phyloP scores from a whole-genome alignment of 2,329 filamentous ascomycete genomes.

The Pezicula radicicola region DNA sequence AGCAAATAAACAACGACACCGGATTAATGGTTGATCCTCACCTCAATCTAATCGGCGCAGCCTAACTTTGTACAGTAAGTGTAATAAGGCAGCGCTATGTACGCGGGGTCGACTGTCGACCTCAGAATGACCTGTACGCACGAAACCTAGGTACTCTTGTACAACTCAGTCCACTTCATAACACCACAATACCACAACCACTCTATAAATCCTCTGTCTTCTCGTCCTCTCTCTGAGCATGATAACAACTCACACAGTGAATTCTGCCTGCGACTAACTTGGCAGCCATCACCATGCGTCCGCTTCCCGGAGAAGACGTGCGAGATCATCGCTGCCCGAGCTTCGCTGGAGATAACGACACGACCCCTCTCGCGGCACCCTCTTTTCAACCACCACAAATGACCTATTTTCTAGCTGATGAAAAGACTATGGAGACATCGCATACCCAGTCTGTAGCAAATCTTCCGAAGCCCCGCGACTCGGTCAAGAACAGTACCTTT shows the following conservation, averaged over 20 bases:
- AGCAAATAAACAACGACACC: too few relatives aligned
- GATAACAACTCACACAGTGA: conserved; percentile 5
- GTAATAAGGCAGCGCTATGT: too few relatives aligned
- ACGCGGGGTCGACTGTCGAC: too few relatives aligned
- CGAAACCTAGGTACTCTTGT: too few relatives aligned
- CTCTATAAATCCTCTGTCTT: too few relatives aligned
- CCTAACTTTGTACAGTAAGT: too few relatives aligned
- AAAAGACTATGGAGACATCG: conserved; percentile 43
- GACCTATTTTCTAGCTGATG: conserved; percentile 50
- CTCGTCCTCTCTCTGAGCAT: conserved; percentile 4
- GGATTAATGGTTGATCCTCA: too few relatives aligned
- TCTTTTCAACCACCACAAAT: conserved; percentile 38
- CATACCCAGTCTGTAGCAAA: conserved; percentile 28
- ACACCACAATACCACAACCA: neutral
- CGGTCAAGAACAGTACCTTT: conserved; percentile 29
- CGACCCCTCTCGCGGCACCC: conserved; percentile 30
- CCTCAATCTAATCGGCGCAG: too few relatives aligned
- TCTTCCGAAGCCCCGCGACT: conserved; percentile 29
- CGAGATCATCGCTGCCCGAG: conserved; percentile 34
- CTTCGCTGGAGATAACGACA: conserved; percentile 32
- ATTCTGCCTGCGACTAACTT: neutral
- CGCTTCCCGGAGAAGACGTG: conserved; percentile 42
- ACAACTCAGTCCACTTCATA: neutral
- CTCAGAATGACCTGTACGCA: too few relatives aligned
- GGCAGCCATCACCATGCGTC: conserved; percentile 35